Conservation (phyloP, 805 yeast genomes). For the Candida arabinofermentans region DNA sequence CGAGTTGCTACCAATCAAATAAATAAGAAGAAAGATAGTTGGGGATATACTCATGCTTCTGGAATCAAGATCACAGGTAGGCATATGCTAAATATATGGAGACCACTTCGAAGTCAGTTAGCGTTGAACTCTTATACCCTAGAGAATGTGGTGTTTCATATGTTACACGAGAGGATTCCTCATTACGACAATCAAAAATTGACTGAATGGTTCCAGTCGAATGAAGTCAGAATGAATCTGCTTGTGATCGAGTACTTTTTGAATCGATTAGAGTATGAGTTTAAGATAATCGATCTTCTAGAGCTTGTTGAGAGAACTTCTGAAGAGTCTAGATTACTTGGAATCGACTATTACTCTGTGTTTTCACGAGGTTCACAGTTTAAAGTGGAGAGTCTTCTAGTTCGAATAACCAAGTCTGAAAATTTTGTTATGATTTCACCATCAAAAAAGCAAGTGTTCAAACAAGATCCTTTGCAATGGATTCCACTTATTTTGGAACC, state of each 20-base stretch:
- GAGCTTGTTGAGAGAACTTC: slow-evolving; percentile 68
- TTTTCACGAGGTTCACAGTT: slow-evolving; percentile 90
- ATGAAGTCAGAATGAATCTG: slow-evolving; percentile 20
- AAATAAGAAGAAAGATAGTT: slow-evolving; percentile 58
- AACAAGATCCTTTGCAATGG: slow-evolving; percentile 81
- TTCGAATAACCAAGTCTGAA: slow-evolving; percentile 72
- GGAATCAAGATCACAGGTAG: slow-evolving; percentile 70
- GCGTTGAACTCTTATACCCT: slow-evolving; percentile 64
- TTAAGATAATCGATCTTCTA: slow-evolving; percentile 49
- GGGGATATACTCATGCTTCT: slow-evolving; percentile 82
- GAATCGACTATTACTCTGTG: slow-evolving; percentile 86
- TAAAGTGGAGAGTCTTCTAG: slow-evolving; percentile 83
- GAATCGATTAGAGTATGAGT: slow-evolving; percentile 40
- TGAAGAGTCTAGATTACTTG: slow-evolving; percentile 82
- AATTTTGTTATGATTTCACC: slow-evolving; percentile 75
- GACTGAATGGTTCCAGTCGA: slow-evolving; percentile 39
- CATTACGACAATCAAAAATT: slow-evolving; percentile 47
- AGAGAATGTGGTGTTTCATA: slow-evolving; percentile 70
- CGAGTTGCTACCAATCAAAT: slow-evolving; percentile 47
- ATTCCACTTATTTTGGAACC: slow-evolving; percentile 95
- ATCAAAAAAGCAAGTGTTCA: slow-evolving; percentile 70
- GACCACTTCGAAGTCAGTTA: slow-evolving; percentile 60
- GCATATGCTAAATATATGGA: slow-evolving; percentile 83
- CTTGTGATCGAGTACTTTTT: slow-evolving; percentile 44
- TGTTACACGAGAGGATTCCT: slow-evolving; percentile 67